Conservation (phyloP, 352 stramenopile genomes). For the Globisporangium paroecandrum region DNA sequence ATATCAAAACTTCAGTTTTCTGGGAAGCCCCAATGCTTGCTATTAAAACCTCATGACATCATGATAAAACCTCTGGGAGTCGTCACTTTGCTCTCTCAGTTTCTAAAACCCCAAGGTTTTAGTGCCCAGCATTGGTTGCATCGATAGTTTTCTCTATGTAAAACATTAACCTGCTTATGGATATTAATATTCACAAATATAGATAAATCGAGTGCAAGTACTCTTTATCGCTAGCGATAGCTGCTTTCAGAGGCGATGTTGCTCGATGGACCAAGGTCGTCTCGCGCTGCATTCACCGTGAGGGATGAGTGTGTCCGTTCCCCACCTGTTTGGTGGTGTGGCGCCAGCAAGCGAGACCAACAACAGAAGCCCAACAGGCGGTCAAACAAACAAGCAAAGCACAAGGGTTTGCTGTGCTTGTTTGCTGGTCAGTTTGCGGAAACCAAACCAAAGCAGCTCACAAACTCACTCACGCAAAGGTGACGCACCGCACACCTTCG, state of each 20-base stretch:
- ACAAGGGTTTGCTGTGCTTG: neutral
- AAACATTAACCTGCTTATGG: too few species aligned
- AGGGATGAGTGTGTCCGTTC: neutral
- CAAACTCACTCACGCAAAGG: neutral
- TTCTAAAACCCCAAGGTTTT: neutral
- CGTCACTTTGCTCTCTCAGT: neutral
- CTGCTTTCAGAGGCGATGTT: too few species aligned
- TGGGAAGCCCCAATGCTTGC: neutral
- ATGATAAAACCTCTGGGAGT: neutral
- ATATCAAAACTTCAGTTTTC: conserved; percentile 14
- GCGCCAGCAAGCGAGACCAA: neutral
- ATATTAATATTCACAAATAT: too few species aligned
- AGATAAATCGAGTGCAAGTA: too few species aligned
- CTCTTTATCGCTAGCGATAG: too few species aligned
- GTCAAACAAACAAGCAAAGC: too few species aligned
- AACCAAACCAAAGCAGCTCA: neutral
- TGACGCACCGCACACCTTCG: conserved; percentile 3
- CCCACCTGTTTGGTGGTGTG: neutral
- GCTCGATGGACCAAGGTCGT: too few species aligned
- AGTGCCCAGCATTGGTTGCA: too few species aligned
- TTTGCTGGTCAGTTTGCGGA: neutral
- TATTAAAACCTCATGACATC: conserved; percentile 10
- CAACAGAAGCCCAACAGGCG: neutral
- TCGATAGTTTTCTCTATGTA: too few species aligned
- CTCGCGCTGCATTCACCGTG: too few species aligned